Evolutionary conservation across 2,329 filamentous ascomycete genomes (phyloP).

Genomic region (Pseudocercospora ulei): DNA sequence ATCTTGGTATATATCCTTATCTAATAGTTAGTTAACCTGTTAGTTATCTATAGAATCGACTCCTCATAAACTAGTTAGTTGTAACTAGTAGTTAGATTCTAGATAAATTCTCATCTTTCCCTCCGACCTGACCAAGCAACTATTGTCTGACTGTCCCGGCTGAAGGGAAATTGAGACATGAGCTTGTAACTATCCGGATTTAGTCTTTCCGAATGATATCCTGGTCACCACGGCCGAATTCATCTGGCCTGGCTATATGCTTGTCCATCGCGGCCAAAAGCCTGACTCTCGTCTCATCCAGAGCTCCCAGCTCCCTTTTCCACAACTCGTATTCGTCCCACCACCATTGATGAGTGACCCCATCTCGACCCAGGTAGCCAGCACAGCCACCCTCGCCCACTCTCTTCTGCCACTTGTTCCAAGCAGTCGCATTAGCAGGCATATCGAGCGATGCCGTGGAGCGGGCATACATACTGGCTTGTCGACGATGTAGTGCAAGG

Average conservation of each 20-base stretch:
- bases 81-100: no score
- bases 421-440: not conserved
- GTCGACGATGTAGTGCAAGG: conserved; percentile 48
- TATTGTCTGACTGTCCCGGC: no score
- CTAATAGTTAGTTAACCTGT: no score
- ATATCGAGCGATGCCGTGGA: not conserved
- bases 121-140: no score
- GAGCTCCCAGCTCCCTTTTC: conserved; percentile 22
- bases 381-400: conserved; percentile 38
- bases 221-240: not conserved
- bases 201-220: not conserved
- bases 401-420: conserved; percentile 40
- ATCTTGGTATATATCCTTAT: no score
- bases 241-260: not conserved
- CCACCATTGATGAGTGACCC: conserved; percentile 47
- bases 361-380: conserved; percentile 45
- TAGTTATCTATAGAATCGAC: no score
- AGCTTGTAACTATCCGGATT: no score
- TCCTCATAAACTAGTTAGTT: no score
- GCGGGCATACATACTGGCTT: conserved; percentile 36
- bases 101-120: no score
- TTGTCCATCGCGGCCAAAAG: not conserved
- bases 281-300: not conserved
- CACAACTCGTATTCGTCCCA: conserved; percentile 42
- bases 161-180: no score